Conservation (phyloP, 108 stramenopile species). For the Fistulifera solaris region DNA sequence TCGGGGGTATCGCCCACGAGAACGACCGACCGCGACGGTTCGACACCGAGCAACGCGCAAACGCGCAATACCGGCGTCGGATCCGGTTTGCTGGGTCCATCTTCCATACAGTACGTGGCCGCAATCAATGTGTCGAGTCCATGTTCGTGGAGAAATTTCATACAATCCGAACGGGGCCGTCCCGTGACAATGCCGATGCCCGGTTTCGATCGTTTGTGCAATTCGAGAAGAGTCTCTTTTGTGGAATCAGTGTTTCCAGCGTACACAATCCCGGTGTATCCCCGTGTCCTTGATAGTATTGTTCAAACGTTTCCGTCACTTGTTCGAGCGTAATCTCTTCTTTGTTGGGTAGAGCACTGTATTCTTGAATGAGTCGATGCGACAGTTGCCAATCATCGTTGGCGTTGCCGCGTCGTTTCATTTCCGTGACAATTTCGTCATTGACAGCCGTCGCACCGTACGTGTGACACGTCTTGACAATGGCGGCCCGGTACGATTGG, state of each 20-base stretch:
- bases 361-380: constrained; percentile 44
- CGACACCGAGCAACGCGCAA: constrained; percentile 42
- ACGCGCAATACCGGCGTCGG: constrained; percentile 60
- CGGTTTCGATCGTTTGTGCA: constrained; percentile 22
- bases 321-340: constrained; percentile 50
- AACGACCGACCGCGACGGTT: constrained; percentile 31
- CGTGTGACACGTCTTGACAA: constrained; percentile 56
- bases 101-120: constrained; percentile 81
- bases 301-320: constrained; percentile 82
- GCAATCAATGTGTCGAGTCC: constrained; percentile 42
- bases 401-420: constrained; percentile 77
- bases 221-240: constrained; percentile 56
- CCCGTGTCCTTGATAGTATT: constrained; percentile 67
- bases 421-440: constrained; percentile 42
- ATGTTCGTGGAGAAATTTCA: constrained; percentile 63
- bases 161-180: constrained; percentile 72
- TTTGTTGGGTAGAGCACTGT: constrained; percentile 28
- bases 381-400: constrained; percentile 92
- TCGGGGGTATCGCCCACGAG: constrained; percentile 91
- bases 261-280: constrained; percentile 40
- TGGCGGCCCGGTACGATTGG: constrained; percentile 67
- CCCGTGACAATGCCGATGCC: constrained; percentile 81
- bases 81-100: constrained; percentile 86
- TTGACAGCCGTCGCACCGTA: constrained; percentile 63
- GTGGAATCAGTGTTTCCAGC: constrained; percentile 67